Conservation (phyloP, 495 filamentous ascomycete genomes). For the Durotheca rogersii region DNA sequence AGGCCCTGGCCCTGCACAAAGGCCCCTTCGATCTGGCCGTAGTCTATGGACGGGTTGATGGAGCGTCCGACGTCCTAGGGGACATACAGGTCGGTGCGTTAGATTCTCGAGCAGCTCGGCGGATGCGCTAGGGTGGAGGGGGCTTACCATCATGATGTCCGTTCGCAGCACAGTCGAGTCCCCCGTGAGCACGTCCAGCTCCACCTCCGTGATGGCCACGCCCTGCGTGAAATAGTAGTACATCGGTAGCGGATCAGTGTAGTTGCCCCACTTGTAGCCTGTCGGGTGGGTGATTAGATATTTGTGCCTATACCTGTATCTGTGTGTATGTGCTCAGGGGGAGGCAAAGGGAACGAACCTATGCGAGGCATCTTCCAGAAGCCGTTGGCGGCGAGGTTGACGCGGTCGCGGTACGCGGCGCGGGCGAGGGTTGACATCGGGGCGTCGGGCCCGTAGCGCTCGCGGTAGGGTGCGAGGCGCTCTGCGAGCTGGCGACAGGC, state of each 20-base stretch:
- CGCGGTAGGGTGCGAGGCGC: constrained; percentile 72
- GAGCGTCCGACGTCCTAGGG: constrained; percentile 65
- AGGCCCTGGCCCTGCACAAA: constrained; percentile 84
- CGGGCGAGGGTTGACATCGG: constrained; percentile 74
- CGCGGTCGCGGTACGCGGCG: constrained; percentile 82
- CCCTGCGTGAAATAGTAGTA: constrained; percentile 93
- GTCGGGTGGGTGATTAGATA: background rate
- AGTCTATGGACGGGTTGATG: constrained; percentile 86
- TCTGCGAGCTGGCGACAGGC: constrained; percentile 80
- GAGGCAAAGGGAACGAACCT: constrained; percentile 55
- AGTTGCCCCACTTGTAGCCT: constrained; percentile 32
- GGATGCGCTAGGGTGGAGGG: no score
- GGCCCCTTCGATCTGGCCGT: constrained; percentile 86
- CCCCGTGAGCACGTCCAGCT: constrained; percentile 81
- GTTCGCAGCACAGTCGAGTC: constrained; percentile 80
- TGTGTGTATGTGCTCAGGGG: background rate
- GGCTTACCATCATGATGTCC: constrained; percentile 80
- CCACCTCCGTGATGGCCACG: constrained; percentile 75
- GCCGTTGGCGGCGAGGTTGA: constrained; percentile 84
- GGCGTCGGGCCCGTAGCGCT: constrained; percentile 67
- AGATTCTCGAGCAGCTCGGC: no score
- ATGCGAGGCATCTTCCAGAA: constrained; percentile 87
- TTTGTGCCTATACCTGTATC: no score
- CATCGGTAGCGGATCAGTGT: constrained; percentile 62
- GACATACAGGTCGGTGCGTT: background rate